phyloP scores from a whole-genome alignment of 768 basidiomycete species.

The Pulveroboletus sp. region DNA sequence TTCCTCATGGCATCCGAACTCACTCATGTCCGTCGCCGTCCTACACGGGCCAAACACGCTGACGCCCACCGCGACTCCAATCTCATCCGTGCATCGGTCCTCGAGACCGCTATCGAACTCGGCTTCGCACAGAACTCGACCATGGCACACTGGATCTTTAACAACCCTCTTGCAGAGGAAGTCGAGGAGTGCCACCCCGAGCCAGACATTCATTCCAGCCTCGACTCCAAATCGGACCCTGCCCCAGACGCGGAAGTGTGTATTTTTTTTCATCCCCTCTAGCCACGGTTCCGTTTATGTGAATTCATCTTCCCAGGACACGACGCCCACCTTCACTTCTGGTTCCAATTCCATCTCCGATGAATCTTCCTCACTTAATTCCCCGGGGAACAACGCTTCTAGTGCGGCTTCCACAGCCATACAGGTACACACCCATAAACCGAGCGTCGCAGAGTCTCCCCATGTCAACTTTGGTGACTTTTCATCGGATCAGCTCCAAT shows the following conservation, averaged over 20 bases:
- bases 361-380: constrained; percentile 36
- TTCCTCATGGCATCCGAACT: constrained; percentile 20
- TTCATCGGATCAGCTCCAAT: constrained; percentile 28
- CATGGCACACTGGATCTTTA: constrained; percentile 73
- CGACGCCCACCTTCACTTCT: constrained; percentile 37
- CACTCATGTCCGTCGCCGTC: constrained; percentile 26
- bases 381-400: constrained; percentile 17
- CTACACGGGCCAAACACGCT: constrained; percentile 19
- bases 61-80: constrained; percentile 46
- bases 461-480: constrained; percentile 32
- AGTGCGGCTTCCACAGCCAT: constrained; percentile 13
- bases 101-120: constrained; percentile 69
- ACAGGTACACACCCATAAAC: constrained; percentile 27
- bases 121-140: constrained; percentile 58
- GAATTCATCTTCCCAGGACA: constrained; percentile 17
- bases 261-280: neutral
- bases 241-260: constrained; percentile 31
- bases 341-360: constrained; percentile 43
- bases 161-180: constrained; percentile 54
- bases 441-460: constrained; percentile 27
- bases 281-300: constrained; percentile 5
- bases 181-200: constrained; percentile 41
- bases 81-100: constrained; percentile 66
- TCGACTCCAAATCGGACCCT: constrained; percentile 6
- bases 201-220: neutral